Base-by-base conservation (phyloP, 2,329 filamentous ascomycete genomes). In the Venturia effusa region DNA sequence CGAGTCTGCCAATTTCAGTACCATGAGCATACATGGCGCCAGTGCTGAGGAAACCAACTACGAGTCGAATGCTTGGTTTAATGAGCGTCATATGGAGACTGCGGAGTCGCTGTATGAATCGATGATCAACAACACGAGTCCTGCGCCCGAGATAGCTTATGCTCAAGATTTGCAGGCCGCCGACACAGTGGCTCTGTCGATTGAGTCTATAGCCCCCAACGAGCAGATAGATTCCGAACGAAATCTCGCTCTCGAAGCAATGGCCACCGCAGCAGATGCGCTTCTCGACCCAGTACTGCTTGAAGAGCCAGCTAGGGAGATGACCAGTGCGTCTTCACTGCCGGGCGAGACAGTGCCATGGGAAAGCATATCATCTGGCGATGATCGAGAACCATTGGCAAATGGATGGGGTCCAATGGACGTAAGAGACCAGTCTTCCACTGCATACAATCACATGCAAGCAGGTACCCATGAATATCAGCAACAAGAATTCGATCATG, bases 211-310 rank as follows among this genome's bases (percentile, higher is more conserved):
- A 30, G 22, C 22, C 15, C 51, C 51, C 51, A 17, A 27, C 34
- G 15, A 57, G 30, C 30, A 57, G 27, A 24, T 24, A 22, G 27
- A 57, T 34, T 15, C 51, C 30, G 51, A 34, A 8, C 51, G 51
- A 34, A 57, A 57, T 57, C 15, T 57, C n/a, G 51, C 51, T 57
- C 30, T 57, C 5, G 51, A 57, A 34, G 51, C 51, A 34, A 57
- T 57, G 51, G 51, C 51, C 30, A 57, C 51, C 19, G 51, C 51
- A 34, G 51, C 51, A 34, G 51, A 57, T 34, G 51, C 51, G 27
- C 51, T 57, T n/a, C 51, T 57, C 51, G 51, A 57, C 27, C 51
- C 51, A 57, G 51, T 30, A 34, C 22, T 57, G 51, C 51, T 57
- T 5, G 51, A 57, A 19, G 27, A 32, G 19, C 30, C 51, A 57